Evolutionary conservation across 257 asterid species (phyloP).

Genomic region (Nicotiana obtusifolia): DNA sequence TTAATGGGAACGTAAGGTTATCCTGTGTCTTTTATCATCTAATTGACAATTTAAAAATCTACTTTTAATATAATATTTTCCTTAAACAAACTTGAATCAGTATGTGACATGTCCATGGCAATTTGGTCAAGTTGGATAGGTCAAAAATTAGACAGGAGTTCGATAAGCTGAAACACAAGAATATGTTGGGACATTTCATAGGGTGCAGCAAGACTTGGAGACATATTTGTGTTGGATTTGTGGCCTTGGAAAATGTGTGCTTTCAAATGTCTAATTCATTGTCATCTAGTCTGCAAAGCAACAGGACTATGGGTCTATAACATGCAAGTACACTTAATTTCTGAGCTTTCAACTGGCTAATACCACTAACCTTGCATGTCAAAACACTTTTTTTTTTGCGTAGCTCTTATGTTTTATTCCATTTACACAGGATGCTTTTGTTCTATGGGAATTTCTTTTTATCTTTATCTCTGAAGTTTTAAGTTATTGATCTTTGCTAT

Average conservation of each 20-base stretch:
- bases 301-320: not conserved
- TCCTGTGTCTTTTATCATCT: not conserved
- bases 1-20: not conserved
- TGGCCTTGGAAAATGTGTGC: not conserved
- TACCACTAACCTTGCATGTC: not conserved
- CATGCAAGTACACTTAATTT: not conserved
- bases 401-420: not conserved
- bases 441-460: not conserved
- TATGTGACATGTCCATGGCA: not conserved
- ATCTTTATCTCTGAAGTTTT: not conserved
- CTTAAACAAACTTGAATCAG: not conserved
- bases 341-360: not conserved
- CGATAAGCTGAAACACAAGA: not conserved
- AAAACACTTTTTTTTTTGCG: not conserved
- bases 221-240: not conserved
- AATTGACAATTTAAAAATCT: not conserved
- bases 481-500: not conserved
- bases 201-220: not conserved
- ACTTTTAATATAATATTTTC: not conserved
- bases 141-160: not conserved
- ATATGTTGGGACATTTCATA: not conserved
- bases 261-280: not conserved
- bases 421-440: not conserved
- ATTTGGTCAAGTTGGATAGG: not conserved
- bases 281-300: slow-evolving; percentile 1